Evolutionary conservation across 345 rosid species (phyloP).

Genomic region (Boechera stricta): DNA sequence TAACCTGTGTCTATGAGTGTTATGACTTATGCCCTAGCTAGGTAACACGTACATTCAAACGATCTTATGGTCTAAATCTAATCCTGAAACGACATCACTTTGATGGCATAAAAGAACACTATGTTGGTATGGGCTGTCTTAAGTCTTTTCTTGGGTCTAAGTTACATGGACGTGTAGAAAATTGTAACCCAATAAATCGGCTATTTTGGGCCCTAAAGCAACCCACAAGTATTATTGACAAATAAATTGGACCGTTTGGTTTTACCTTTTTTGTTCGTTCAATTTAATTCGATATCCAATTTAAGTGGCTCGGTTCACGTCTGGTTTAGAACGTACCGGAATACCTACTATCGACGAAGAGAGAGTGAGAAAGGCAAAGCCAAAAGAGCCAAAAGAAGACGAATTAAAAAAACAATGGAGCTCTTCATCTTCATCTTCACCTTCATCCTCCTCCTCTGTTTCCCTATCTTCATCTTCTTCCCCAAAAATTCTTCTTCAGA

Average conservation of each 20-base stretch:
- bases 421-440: not conserved
- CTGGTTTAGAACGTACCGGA: not conserved
- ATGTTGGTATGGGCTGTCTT: not conserved
- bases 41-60: not conserved
- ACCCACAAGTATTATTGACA: not conserved
- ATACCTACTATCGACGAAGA: slow-evolving; percentile 1
- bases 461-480: slow-evolving; percentile 36
- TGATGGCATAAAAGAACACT: not conserved
- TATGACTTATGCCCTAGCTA: not conserved
- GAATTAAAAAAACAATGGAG: slow-evolving; percentile 17
- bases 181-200: slow-evolving; percentile 4
- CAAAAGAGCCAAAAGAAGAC: no score
- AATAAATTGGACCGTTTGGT: not conserved
- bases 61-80: not conserved
- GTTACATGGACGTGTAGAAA: not conserved
- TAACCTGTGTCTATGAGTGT: no score
- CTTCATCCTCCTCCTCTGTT: slow-evolving; percentile 7
- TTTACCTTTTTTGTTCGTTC: not conserved
- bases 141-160: not conserved
- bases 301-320: not conserved
- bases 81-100: not conserved
- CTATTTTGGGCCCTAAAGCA: not conserved
- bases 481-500: slow-evolving; percentile 2
- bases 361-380: no score
- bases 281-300: not conserved